phyloP scores from a whole-genome alignment of 2,329 filamentous ascomycete species.

The Exophiala viscosa region DNA sequence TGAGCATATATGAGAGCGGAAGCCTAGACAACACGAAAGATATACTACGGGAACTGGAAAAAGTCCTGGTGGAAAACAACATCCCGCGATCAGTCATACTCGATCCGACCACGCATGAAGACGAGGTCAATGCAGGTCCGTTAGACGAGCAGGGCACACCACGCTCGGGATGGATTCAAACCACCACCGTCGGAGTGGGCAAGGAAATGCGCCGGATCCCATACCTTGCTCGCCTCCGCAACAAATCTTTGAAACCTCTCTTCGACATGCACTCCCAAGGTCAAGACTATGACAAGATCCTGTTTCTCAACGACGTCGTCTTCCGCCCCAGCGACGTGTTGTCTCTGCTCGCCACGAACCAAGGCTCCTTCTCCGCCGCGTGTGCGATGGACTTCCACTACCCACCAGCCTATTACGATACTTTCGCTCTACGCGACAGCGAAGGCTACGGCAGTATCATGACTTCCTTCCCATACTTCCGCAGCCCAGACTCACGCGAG shows the following conservation, averaged over 20 bases:
- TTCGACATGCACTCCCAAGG: constrained; percentile 48
- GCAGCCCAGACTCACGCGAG: constrained; percentile 44
- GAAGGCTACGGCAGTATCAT: constrained; percentile 62
- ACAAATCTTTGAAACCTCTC: constrained; percentile 60
- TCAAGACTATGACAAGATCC: constrained; percentile 53
- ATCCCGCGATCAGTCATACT: constrained; percentile 56
- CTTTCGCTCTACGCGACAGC: constrained; percentile 66
- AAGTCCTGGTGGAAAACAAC: constrained; percentile 31
- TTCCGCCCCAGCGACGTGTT: constrained; percentile 52
- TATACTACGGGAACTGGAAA: constrained; percentile 56
- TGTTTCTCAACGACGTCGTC: constrained; percentile 54
- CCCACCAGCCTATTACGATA: constrained; percentile 68
- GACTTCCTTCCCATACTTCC: constrained; percentile 66
- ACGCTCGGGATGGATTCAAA: constrained; percentile 57
- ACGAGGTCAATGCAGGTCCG: constrained; percentile 49
- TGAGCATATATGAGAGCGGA: constrained; percentile 66
- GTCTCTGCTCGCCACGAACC: constrained; percentile 57
- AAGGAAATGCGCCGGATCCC: constrained; percentile 64
- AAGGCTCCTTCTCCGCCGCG: constrained; percentile 60
- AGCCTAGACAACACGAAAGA: constrained; percentile 66
- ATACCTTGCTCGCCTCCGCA: constrained; percentile 62
- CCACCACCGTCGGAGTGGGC: constrained; percentile 34
- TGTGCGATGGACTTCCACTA: constrained; percentile 67
- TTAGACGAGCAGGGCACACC: constrained; percentile 37
- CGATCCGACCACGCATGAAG: constrained; percentile 57